Evolutionary conservation across 495 filamentous ascomycete genomes (phyloP), one percentile per base, ranked within the genome.

Genomic region (Aspergillus panamensis): DNA sequence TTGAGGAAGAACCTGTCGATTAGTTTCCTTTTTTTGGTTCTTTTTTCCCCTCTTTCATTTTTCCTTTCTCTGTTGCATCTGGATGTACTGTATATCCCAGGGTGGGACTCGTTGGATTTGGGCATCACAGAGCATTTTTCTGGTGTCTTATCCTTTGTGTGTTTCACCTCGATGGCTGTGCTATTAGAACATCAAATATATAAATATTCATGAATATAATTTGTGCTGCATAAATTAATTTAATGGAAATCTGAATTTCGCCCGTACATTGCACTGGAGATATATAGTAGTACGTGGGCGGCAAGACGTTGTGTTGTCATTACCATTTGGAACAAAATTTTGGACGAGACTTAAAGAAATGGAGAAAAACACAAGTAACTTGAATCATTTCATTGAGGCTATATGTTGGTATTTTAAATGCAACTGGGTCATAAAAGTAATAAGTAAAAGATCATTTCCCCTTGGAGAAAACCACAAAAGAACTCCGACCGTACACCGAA

Each of bases 1-100:
- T 98, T 55, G 94, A 98, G 71, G 91, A 96, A 69, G 89, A 93
- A 54, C 79, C 82, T 44, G 76, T 81, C 31, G 83, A 86, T 57
- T 82, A 73, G 64, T 60, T 43, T 55, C 44, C 48, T 58, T 48
- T 55, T 61, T 61, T 19, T 12, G 10, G 54, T 48, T 58, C 7
- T 39, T 57, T 48, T 56, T 40, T 25, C 48, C 19, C 8, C 35
- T 40, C 25, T 37, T 25, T 45, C 53, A 39, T 25, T 53, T 48
- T 48, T 20, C 37, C 32, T 35, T 25, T 37, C 43, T 39, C 7
- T 42, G 25, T 45, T 60, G 47, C 39, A 37, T 51, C 19, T 48
- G 43, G 37, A 55, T 55, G 58, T 58, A 58, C 30, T 58, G 48
- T 58, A 52, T 58, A 47, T 51, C 20, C 42, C 55, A 32, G 21